phyloP scores from a whole-genome alignment of 306 rosid species.

The Acmispon strigosus region DNA sequence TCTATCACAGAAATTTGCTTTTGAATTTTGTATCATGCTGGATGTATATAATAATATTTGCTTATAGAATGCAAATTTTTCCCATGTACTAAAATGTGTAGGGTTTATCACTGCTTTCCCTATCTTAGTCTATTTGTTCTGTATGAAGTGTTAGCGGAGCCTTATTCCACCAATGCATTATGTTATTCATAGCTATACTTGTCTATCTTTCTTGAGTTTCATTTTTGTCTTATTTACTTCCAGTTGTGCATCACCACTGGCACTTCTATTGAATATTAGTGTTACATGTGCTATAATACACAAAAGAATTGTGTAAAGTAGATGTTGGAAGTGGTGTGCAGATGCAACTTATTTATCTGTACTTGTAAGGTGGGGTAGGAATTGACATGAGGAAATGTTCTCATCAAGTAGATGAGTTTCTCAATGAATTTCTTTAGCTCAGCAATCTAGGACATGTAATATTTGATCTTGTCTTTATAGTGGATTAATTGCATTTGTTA shows the following conservation, averaged over 20 bases:
- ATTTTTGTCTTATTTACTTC: background rate
- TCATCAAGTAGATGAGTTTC: background rate
- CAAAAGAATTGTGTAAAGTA: background rate
- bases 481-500: slow-evolving; percentile 5
- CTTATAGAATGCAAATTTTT: background rate
- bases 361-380: background rate
- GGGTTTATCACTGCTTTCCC: background rate
- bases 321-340: slow-evolving; percentile 13
- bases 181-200: background rate
- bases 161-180: background rate
- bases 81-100: background rate
- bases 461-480: background rate
- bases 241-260: background rate
- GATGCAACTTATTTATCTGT: slow-evolving; percentile 3
- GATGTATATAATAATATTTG: background rate
- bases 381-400: background rate
- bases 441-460: background rate
- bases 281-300: background rate
- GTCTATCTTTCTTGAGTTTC: background rate
- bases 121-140: background rate
- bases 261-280: background rate
- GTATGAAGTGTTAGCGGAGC: background rate
- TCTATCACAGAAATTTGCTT: background rate
- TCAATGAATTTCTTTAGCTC: background rate
- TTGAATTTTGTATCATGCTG: slow-evolving; percentile 5